A percentile compares a stretch with the other conserved stretches of the same genome.
Evolutionary conservation across 257 asterid genomes (phyloP).

Genomic region (Fraxinus cuspidata): DNA sequence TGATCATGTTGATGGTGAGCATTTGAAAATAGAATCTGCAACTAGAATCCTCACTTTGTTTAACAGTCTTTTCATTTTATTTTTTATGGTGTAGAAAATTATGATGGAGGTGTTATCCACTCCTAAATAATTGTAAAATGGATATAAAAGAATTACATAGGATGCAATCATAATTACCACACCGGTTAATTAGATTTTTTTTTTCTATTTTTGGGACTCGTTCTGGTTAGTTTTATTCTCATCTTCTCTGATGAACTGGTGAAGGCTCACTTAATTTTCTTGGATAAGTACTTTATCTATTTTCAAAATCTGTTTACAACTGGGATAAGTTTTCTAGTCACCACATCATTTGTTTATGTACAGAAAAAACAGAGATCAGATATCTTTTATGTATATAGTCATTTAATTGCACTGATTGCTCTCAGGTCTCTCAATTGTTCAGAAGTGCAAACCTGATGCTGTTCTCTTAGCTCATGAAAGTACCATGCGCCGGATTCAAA

Average conservation of each 20-base stretch:
- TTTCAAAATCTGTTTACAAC: background rate
- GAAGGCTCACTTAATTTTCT: background rate
- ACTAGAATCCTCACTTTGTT: conserved; percentile 9
- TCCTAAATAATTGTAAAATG: background rate
- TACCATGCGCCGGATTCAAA: conserved; percentile 61
- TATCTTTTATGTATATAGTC: background rate
- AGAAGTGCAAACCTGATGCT: conserved; percentile 82
- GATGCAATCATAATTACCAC: background rate
- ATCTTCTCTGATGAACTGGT: background rate
- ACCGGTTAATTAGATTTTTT: background rate
- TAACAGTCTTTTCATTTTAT: background rate
- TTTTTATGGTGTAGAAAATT: background rate
- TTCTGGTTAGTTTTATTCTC: background rate
- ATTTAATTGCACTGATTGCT: conserved; percentile 12
- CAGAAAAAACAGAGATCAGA: background rate
- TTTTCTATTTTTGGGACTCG: background rate
- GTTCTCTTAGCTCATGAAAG: conserved; percentile 77
- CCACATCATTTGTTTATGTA: conserved; percentile 8
- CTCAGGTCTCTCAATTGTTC: conserved; percentile 88
- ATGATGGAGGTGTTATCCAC: background rate
- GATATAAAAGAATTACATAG: background rate
- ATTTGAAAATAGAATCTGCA: conserved; percentile 13
- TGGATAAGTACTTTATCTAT: background rate
- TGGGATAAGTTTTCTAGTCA: background rate
- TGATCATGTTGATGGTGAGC: conserved; percentile 92